Base-by-base conservation (phyloP, 1,284 basidiomycete genomes). In the Gymnopus androsaceus region DNA sequence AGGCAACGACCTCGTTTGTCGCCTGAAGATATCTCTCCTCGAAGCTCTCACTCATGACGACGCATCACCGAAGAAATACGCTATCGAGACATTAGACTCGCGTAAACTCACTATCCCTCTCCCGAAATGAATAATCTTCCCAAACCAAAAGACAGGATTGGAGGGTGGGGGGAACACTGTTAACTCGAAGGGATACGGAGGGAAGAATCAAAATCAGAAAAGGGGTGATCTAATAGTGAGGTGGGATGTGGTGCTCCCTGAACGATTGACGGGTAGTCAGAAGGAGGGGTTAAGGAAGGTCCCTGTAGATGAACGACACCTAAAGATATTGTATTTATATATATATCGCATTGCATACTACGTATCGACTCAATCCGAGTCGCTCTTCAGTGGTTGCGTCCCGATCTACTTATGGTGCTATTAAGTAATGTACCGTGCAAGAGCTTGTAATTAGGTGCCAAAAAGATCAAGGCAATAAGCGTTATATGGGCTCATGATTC, bases 241-340 rank as follows among this genome's bases (percentile, higher is more conserved):
- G 59, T 93, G 92, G 89, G 87, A 95, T 53, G 81, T 96, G 25
- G 77, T 83, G 30, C 95, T 97, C 82, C 95, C 95, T 1, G 80
- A 84, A 38, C 76, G 82, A 34, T 67, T 97, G 57, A 88, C 88
- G 5, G 69, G 80, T 3, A 71, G 80, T 25, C 93, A 96, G 74
- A 92, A 90, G 72, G 89, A 92, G 66, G 90, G 82, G 0, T 66
- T 96, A 42, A 77, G 83, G 69, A 93, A 88, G 71, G 81, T 90
- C 47, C 70, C 92, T 59, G 70, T 87, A 65, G n/a, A n/a, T n/a
- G n/a, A n/a, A n/a, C n/a, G 28, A 40, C 36, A 40, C 2, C 4
- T 7, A 40, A n/a, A n/a, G n/a, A n/a, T n/a, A n/a, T n/a, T n/a
- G n/a, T n/a, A n/a, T n/a, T n/a, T n/a, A n/a, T n/a, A n/a, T n/a